phyloP scores from a whole-genome alignment of 1,284 basidiomycete species.

The Cryptococcus hybrid region DNA sequence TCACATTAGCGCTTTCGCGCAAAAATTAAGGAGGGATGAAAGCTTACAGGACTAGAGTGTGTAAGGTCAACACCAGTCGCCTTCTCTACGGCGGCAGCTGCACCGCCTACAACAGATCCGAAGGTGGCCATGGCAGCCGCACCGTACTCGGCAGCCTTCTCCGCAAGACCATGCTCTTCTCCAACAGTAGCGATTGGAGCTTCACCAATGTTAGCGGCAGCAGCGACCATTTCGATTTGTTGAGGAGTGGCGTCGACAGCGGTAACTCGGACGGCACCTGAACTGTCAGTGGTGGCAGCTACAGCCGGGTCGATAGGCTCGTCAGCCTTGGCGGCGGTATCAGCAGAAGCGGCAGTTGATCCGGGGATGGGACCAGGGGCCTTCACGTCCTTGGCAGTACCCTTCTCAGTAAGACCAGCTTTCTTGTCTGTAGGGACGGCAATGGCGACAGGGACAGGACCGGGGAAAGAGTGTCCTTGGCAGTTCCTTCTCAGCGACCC shows the following conservation, averaged over 20 bases:
- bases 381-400: background rate
- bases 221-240: slow-evolving; percentile 31
- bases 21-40: background rate
- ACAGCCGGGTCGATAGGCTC: background rate
- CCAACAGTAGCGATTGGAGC: slow-evolving; percentile 15
- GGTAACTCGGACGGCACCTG: slow-evolving; percentile 1
- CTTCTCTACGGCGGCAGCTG: slow-evolving; percentile 28
- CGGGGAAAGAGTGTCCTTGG: background rate
- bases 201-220: slow-evolving; percentile 29
- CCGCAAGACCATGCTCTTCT: slow-evolving; percentile 17
- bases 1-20: background rate
- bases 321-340: background rate
- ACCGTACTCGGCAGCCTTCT: slow-evolving; percentile 27
- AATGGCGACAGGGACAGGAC: background rate
- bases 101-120: slow-evolving; percentile 26
- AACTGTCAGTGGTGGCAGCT: slow-evolving; percentile 3
- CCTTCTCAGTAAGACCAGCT: background rate
- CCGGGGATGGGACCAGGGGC: background rate
- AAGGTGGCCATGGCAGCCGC: slow-evolving; percentile 30
- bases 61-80: slow-evolving; percentile 44
- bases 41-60: slow-evolving; percentile 38
- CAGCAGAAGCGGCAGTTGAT: background rate
- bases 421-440: background rate
- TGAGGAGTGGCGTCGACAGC: slow-evolving; percentile 3
- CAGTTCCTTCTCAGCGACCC: background rate